Evolutionary conservation across 441 rosid species (phyloP).

Genomic region (Populus hybrid): DNA sequence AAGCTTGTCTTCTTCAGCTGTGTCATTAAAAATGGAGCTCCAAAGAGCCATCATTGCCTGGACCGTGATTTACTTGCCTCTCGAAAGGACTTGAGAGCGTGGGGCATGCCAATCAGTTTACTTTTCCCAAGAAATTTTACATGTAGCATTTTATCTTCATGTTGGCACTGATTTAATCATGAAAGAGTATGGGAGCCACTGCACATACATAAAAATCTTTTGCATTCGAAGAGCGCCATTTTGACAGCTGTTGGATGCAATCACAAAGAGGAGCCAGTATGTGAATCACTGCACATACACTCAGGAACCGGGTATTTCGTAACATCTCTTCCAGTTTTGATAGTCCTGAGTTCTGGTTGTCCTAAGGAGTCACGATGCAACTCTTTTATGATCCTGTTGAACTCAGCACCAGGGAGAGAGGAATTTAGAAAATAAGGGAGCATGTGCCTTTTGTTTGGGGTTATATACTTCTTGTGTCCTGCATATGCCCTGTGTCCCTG

Average conservation of each 20-base stretch:
- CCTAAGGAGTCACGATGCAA: conserved; percentile 75
- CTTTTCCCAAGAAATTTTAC: neutral
- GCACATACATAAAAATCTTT: neutral
- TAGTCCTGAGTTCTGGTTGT: conserved; percentile 69
- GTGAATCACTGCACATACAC: conserved; percentile 66
- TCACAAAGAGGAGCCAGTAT: conserved; percentile 9
- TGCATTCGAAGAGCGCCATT: neutral
- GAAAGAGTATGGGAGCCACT: neutral
- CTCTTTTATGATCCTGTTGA: conserved; percentile 56
- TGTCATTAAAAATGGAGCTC: conserved; percentile 2
- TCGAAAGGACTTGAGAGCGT: too few species aligned
- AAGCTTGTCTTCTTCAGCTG: neutral
- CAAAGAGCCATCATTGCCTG: conserved; percentile 25
- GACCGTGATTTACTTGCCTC: too few species aligned
- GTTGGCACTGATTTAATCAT: neutral
- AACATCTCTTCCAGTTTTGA: conserved; percentile 74
- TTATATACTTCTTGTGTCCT: conserved; percentile 84
- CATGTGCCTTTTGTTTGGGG: conserved; percentile 92
- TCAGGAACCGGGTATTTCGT: conserved; percentile 82
- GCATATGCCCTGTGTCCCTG: conserved; percentile 92
- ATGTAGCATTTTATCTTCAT: neutral
- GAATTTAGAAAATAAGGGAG: conserved; percentile 71
- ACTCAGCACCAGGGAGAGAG: conserved; percentile 67
- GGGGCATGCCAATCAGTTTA: too few species aligned
- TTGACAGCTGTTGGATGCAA: neutral